phyloP scores from a whole-genome alignment of 495 filamentous ascomycete genomes.

The Neurospora tetraspora region DNA sequence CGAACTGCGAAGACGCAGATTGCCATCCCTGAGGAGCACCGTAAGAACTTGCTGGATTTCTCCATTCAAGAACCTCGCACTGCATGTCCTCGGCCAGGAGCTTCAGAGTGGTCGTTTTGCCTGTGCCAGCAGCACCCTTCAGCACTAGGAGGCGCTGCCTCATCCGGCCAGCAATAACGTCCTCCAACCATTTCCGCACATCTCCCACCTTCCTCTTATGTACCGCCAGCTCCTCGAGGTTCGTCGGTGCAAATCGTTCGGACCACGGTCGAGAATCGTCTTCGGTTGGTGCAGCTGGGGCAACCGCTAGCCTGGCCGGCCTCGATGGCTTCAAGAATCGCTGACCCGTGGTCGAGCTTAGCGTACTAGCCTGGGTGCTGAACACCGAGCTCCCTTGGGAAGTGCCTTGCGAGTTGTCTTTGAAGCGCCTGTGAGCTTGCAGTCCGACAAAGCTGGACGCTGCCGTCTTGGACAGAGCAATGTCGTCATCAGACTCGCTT shows the following conservation, averaged over 20 bases:
- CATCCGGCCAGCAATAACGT: slow-evolving; percentile 54
- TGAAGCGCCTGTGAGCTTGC: slow-evolving; percentile 36
- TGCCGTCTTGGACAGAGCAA: slow-evolving; percentile 29
- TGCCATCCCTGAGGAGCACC: slow-evolving; percentile 44
- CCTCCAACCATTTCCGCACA: slow-evolving; percentile 70
- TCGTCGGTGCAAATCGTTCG: slow-evolving; percentile 64
- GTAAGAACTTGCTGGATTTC: slow-evolving; percentile 59
- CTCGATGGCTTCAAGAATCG: slow-evolving; percentile 27
- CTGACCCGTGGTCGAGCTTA: slow-evolving; percentile 17
- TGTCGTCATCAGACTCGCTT: slow-evolving; percentile 41
- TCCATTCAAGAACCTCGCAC: slow-evolving; percentile 80
- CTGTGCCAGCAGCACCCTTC: slow-evolving; percentile 84
- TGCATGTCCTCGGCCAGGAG: slow-evolving; percentile 62
- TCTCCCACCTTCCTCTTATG: slow-evolving; percentile 89
- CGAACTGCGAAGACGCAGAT: slow-evolving; percentile 67
- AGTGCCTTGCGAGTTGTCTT: slow-evolving; percentile 8
- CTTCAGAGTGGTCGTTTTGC: slow-evolving; percentile 80
- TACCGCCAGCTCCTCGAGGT: slow-evolving; percentile 75
- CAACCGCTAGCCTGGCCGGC: slow-evolving; percentile 3
- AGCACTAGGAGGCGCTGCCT: slow-evolving; percentile 67
- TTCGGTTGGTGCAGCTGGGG: slow-evolving; percentile 5
- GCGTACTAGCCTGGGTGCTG: not conserved
- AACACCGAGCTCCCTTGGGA: not conserved
- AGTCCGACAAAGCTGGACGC: slow-evolving; percentile 33
- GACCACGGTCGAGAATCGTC: slow-evolving; percentile 66